Evolutionary conservation across 257 asterid species (phyloP), one percentile per base, ranked within the genome.

Genomic region (Marsdenia floribunda): DNA sequence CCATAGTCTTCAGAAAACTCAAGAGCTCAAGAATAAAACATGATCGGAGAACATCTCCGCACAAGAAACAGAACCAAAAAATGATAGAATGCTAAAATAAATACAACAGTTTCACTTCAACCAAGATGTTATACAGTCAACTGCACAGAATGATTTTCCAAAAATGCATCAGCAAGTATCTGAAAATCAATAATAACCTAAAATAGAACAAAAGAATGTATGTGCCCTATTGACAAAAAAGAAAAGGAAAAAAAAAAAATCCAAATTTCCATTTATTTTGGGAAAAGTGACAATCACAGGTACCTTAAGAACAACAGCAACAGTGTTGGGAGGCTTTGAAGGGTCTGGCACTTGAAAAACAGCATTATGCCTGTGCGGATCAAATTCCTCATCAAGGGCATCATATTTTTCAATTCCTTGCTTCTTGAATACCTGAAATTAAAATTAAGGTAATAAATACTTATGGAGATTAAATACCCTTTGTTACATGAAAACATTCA

Each of bases 331-430:
- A 67, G 96, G 92, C 84, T 91, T 95, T 54, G 96, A 85, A 83
- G 96, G 87, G 78, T 90, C 96, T 7, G 99, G 96, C 65, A 91
- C 96, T 86, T 95, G 97, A 81, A 92, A 95, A 67, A 89, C 93
- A 3, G 99, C 99, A 37, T 85, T 89, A 67, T 92, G 98, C 89
- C 96, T 87, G 83, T 92, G 90, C 33, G 98, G 99, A 74, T 95
- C 96, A 74, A 95, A 95, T 83, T 90, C 95, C 80, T 95, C 98
- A 57, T 85, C 69, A 65, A 78, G 10, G 1, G 98, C 93, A 54
- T 90, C 88, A 52, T 87, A 90, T 74, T 85, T 90, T 82, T 83
- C 90, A 2, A 92, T 88, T 54, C 96, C 98, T 71, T 87, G 88
- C 83, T 95, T 95, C 80, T 77, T 89, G 73, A 95, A 87, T 44